Conservation (phyloP, 1,284 basidiomycete species). For the Uromyces viciae-fabae region DNA sequence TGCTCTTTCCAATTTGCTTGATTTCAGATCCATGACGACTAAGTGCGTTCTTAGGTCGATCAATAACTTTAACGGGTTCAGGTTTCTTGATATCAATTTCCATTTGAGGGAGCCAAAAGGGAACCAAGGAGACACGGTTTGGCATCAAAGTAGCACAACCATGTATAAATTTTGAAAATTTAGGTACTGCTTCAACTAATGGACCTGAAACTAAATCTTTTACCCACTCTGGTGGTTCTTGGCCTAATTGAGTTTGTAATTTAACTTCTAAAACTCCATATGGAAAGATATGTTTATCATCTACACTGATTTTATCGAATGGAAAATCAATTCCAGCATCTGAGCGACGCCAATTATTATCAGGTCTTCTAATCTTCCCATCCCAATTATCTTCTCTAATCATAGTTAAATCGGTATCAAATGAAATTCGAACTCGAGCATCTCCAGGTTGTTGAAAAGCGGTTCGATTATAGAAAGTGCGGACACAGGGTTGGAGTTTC, state of each 20-base stretch:
- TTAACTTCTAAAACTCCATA: conserved; percentile 93
- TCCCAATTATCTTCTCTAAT: conserved; percentile 98
- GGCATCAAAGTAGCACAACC: conserved; percentile 53
- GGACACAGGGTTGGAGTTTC: conserved; percentile 78
- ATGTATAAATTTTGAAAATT: conserved; percentile 37
- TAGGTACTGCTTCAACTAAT: conserved; percentile 82
- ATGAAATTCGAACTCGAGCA: conserved; percentile 92
- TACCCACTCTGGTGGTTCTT: conserved; percentile 95
- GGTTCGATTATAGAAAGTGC: conserved; percentile 98
- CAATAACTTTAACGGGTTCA: conserved; percentile 60
- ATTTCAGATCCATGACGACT: conserved; percentile 46
- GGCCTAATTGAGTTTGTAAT: conserved; percentile 91
- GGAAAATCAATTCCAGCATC: conserved; percentile 81
- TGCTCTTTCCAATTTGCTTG: conserved; percentile 32
- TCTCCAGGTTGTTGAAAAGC: conserved; percentile 98
- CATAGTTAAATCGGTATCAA: conserved; percentile 93
- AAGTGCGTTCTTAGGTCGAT: conserved; percentile 69
- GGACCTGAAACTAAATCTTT: conserved; percentile 89
- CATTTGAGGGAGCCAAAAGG: conserved; percentile 89
- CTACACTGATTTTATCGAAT: conserved; percentile 70
- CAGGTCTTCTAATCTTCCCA: conserved; percentile 67
- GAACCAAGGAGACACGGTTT: conserved; percentile 91
- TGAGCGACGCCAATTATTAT: conserved; percentile 82
- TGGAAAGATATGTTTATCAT: conserved; percentile 90
- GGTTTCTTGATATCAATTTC: conserved; percentile 88